Conservation (phyloP, 441 rosid genomes). For the Syzygium syzygioides region DNA sequence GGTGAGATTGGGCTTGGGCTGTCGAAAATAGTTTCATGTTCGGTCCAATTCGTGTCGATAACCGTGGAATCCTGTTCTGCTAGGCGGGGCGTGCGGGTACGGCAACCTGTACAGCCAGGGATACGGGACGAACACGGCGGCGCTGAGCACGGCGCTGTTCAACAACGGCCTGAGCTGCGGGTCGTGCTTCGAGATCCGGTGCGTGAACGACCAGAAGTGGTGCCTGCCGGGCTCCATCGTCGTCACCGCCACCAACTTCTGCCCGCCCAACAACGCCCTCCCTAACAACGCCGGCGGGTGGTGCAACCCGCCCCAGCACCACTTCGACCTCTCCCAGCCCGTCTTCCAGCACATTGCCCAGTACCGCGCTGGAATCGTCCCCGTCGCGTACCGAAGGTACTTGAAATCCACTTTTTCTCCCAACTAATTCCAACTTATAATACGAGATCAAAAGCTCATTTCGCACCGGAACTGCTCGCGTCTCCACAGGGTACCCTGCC, state of each 20-base stretch:
- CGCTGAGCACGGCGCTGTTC: conserved; percentile 20
- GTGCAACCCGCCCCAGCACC: conserved; percentile 18
- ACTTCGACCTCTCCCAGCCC: conserved; percentile 23
- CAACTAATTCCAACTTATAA: not conserved
- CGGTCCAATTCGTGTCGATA: not conserved
- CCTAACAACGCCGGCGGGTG: conserved; percentile 18
- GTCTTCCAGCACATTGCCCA: conserved; percentile 13
- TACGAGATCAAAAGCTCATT: not conserved
- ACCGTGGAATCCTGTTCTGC: not conserved
- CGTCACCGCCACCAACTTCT: conserved; percentile 22
- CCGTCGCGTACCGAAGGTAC: conserved; percentile 13
- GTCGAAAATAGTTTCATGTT: not conserved
- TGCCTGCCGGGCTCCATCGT: conserved; percentile 12
- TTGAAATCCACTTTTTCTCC: not conserved
- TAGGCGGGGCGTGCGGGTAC: conserved; percentile 21
- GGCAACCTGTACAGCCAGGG: conserved; percentile 19
- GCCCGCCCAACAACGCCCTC: conserved; percentile 18
- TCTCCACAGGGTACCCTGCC: conserved; percentile 16
- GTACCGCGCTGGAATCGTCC: conserved; percentile 14
- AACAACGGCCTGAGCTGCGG: conserved; percentile 17
- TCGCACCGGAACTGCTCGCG: not conserved
- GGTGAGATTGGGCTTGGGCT: not conserved
- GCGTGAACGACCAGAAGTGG: conserved; percentile 8
- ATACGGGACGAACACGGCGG: conserved; percentile 18
- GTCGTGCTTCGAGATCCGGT: conserved; percentile 15